Base-by-base conservation (phyloP, 495 filamentous ascomycete genomes). In the Neurospora africana region DNA sequence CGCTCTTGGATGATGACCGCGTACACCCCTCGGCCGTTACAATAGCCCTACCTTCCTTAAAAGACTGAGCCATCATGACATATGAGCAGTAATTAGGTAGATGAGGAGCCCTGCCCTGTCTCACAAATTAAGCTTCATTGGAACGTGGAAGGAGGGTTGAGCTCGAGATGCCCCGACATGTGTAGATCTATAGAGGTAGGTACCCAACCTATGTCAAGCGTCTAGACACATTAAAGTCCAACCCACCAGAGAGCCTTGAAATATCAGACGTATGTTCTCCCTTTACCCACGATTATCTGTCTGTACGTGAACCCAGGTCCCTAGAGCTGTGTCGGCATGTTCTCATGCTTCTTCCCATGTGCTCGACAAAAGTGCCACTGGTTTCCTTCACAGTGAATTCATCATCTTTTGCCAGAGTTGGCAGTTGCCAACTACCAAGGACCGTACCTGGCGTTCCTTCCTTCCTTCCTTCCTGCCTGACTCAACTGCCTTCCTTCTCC, bases 1-100 rank as follows among this genome's bases (percentile, higher is more conserved):
- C 4, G 1, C 2, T 1, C 2, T 0, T 15, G 5, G 23, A 8
- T 4, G 1, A 5, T 4, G 10, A 23, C n/a, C 0, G 10, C 21
- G 4, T 53, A 11, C 10, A 23, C 5, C 2, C 2, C 1, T 15
- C 21, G 2, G 1, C 11, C 10, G 4, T 21, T 2, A 2, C 3
- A 44, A 9, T 1, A 10, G 41, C 43, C 43, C n/a, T n/a, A 47
- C 0, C 10, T 47, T 21, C 10, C 2, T 21, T 23, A 0, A 23
- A 10, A 3, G 23, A 21, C n/a, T 11, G 2, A 13, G 19, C 41
- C 9, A 19, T 2, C 35, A 19, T n/a, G n/a, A n/a, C n/a, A n/a
- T n/a, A n/a, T n/a, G n/a, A n/a, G n/a, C n/a, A n/a, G n/a, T n/a
- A n/a, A n/a, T n/a, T n/a, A n/a, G n/a, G n/a, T n/a, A n/a, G n/a